Percentiles rank a stretch among this genome's conserved stretches.
Conservation (phyloP, 768 basidiomycete species). For the Serendipita sp. region DNA sequence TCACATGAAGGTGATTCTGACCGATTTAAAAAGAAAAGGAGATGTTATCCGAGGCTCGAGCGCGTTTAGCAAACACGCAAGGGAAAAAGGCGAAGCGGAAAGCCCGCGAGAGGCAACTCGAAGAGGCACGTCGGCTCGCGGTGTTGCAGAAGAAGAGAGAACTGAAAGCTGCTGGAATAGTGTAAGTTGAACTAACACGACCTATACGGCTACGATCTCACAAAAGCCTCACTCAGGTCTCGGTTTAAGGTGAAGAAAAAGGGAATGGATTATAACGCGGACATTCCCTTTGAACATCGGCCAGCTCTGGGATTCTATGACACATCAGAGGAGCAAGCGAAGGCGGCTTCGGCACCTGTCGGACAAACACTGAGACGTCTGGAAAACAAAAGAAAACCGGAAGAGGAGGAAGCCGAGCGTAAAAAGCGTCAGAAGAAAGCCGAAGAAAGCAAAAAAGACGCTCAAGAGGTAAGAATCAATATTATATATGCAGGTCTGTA, state of each 20-base stretch:
- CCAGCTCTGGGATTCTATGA: constrained; percentile 94
- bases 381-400: constrained; percentile 89
- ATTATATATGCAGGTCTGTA: not conserved
- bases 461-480: constrained; percentile 23
- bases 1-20: constrained; percentile 6
- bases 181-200: constrained; percentile 32
- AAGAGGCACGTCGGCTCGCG: constrained; percentile 86
- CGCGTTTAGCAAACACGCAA: constrained; percentile 94
- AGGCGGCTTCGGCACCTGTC: constrained; percentile 71
- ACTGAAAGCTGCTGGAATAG: constrained; percentile 93
- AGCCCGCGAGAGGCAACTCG: constrained; percentile 89
- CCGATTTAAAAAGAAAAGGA: constrained; percentile 62
- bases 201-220: not conserved
- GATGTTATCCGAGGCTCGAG: constrained; percentile 97
- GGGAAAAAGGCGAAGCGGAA: constrained; percentile 99
- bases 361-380: constrained; percentile 82
- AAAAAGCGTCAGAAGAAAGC: constrained; percentile 75
- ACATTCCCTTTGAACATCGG: constrained; percentile 97
- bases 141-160: constrained; percentile 96
- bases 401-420: constrained; percentile 84
- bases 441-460: constrained; percentile 37
- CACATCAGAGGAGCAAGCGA: constrained; percentile 82
- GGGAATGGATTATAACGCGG: constrained; percentile 98
- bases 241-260: constrained; percentile 88
- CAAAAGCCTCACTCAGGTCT: constrained; percentile 35